phyloP scores from a whole-genome alignment of 2,329 filamentous ascomycete genomes.

The Hymenoscyphus infarciens region DNA sequence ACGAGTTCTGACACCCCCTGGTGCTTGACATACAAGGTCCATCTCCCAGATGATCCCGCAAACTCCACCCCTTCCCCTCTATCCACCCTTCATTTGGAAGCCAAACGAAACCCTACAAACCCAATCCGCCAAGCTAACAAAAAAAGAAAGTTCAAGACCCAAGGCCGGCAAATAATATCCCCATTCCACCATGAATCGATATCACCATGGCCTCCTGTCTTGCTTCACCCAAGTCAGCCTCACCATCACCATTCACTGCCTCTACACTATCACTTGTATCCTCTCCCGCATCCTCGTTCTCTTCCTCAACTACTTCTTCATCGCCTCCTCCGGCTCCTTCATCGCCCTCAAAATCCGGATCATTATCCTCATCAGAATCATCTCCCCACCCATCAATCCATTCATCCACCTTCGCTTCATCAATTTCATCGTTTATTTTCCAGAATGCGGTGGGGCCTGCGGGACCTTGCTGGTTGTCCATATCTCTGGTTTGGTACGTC shows the following conservation, averaged over 20 bases:
- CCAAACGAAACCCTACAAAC: too few species aligned
- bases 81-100: too few species aligned
- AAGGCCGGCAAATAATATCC: neutral
- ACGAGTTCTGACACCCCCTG: too few species aligned
- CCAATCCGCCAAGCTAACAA: too few species aligned
- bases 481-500: conserved; percentile 47
- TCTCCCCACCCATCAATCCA: conserved; percentile 4
- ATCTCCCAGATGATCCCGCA: too few species aligned
- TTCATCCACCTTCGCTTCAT: conserved; percentile 3
- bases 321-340: neutral
- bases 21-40: too few species aligned
- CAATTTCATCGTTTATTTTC: conserved; percentile 59
- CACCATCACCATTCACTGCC: neutral
- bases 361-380: conserved; percentile 10
- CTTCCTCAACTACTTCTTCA: too few species aligned
- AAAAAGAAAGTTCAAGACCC: too few species aligned
- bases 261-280: neutral
- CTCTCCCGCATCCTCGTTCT: neutral
- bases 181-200: neutral
- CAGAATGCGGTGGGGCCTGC: conserved; percentile 74
- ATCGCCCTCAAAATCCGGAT: conserved; percentile 6
- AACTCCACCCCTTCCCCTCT: too few species aligned
- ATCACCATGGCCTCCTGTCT: neutral
- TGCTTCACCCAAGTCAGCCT: neutral
- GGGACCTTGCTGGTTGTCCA: conserved; percentile 59